Base-by-base conservation (phyloP, 2,329 filamentous ascomycete genomes). In the Aspergillus cejpii region DNA sequence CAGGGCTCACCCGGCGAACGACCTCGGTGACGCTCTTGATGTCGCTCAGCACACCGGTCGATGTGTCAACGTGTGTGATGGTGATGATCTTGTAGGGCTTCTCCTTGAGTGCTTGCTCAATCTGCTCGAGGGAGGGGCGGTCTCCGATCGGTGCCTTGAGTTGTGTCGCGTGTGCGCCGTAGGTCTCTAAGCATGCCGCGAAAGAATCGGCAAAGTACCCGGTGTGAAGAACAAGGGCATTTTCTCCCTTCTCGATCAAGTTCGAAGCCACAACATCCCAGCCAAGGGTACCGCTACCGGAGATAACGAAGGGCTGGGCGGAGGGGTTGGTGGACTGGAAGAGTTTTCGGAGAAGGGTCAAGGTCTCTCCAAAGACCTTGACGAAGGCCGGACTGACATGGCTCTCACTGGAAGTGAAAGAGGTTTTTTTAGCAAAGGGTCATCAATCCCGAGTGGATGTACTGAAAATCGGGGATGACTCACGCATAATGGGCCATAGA, bases 261-360 rank as follows among this genome's bases (percentile, higher is more conserved):
- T 97, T 98, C 58, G 89, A 84, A n/a, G 89, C 85, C 37, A 97
- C 89, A 47, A 97, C 74, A 65, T 98, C 92, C 92, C 92, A 98
- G 49, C 92, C 92, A 6, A 98, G 77, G 15, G 92, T 98, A 46
- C 92, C 92, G 42, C 90, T 96, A 51, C 92, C 92, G 55, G 88
- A 89, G 66, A 98, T 81, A 65, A 97, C 79, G 64, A 96, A 94
- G 31, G 92, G 90, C 68, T 98, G 92, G 21, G 90, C 82, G 38
- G 81, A 70, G 41, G 89, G 77, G 62, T 90, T 79, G 61, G 83
- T 84, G 57, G 87, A 91, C 73, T 95, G 87, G 80, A 98, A 95
- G 59, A 98, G 84, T 73, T 92, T 85, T 67, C 92, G 87, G 47
- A 95, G 79, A 75, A 91, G 83, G 28, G 84, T 79, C 53, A 98